phyloP scores from a whole-genome alignment of 225 moss, liverwort and hornwort species.

The Lunularia cruciata region DNA sequence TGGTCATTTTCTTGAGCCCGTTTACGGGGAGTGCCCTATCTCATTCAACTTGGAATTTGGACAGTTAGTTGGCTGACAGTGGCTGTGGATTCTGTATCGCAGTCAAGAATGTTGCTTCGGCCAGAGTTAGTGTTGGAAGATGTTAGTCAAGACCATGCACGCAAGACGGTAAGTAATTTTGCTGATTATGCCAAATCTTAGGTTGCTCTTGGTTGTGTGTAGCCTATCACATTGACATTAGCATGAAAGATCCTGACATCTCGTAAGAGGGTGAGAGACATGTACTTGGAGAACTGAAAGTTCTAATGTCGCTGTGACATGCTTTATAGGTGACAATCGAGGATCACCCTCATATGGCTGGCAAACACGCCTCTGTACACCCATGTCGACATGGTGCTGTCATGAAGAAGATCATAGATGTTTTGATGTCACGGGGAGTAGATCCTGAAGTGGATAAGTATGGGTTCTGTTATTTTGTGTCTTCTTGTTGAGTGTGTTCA shows the following conservation, averaged over 20 bases:
- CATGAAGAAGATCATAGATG: constrained; percentile 99
- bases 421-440: constrained; percentile 80
- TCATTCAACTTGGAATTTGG: no score
- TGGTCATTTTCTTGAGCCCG: no score
- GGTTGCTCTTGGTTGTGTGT: neutral
- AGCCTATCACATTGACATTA: neutral
- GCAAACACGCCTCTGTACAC: constrained; percentile 98
- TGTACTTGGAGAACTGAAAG: neutral
- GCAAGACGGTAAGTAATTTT: constrained; percentile 66
- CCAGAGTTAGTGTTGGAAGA: constrained; percentile 96
- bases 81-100: constrained; percentile 18
- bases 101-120: constrained; percentile 81
- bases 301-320: neutral
- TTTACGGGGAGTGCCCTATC: no score
- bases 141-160: constrained; percentile 99
- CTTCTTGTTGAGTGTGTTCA: neutral
- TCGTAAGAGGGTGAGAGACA: neutral
- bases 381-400: constrained; percentile 97
- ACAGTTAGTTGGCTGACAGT: no score
- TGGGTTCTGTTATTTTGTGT: constrained; percentile 10
- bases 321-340: constrained; percentile 90
- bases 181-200: neutral
- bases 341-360: constrained; percentile 97
- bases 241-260: no score
- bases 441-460: constrained; percentile 99